Conservation (phyloP, 2,329 filamentous ascomycete species). For the Cercospora citrullina region DNA sequence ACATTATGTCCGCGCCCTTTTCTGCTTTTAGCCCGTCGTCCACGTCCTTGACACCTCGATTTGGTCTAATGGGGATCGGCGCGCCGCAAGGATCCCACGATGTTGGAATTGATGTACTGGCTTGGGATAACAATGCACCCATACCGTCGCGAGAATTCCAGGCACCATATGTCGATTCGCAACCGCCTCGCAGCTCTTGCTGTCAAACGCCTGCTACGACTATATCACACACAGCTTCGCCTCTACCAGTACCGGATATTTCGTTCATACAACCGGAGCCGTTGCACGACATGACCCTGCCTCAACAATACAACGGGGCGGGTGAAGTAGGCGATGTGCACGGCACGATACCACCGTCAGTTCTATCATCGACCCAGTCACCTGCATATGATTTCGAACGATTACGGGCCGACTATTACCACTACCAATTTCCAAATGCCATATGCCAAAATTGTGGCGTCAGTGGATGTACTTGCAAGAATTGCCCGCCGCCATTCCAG, state of each 20-base stretch:
- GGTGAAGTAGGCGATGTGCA: background rate
- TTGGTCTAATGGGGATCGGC: slow-evolving; percentile 38
- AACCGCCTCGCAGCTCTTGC: slow-evolving; percentile 27
- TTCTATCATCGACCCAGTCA: slow-evolving; percentile 13
- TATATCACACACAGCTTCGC: slow-evolving; percentile 17
- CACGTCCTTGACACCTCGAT: slow-evolving; percentile 30
- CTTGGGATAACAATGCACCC: slow-evolving; percentile 33
- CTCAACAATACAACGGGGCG: slow-evolving; percentile 5
- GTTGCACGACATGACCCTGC: slow-evolving; percentile 11
- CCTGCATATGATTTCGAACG: slow-evolving; percentile 33
- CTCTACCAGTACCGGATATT: slow-evolving; percentile 9
- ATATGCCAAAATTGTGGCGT: slow-evolving; percentile 40
- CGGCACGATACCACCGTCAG: slow-evolving; percentile 9
- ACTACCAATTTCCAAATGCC: slow-evolving; percentile 36
- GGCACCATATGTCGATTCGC: slow-evolving; percentile 20
- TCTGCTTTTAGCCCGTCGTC: slow-evolving; percentile 19
- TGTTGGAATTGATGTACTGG: slow-evolving; percentile 27
- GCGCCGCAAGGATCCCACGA: slow-evolving; percentile 29
- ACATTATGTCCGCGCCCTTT: slow-evolving; percentile 21
- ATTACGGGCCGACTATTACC: slow-evolving; percentile 33
- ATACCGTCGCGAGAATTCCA: slow-evolving; percentile 29
- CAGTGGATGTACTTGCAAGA: slow-evolving; percentile 37
- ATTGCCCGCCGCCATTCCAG: slow-evolving; percentile 38
- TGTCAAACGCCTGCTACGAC: slow-evolving; percentile 30
- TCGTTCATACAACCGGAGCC: slow-evolving; percentile 15